Percentiles rank a stretch among this genome's conserved stretches.
Conservation (phyloP, 768 basidiomycete species). For the Lanmaoa rubissima region DNA sequence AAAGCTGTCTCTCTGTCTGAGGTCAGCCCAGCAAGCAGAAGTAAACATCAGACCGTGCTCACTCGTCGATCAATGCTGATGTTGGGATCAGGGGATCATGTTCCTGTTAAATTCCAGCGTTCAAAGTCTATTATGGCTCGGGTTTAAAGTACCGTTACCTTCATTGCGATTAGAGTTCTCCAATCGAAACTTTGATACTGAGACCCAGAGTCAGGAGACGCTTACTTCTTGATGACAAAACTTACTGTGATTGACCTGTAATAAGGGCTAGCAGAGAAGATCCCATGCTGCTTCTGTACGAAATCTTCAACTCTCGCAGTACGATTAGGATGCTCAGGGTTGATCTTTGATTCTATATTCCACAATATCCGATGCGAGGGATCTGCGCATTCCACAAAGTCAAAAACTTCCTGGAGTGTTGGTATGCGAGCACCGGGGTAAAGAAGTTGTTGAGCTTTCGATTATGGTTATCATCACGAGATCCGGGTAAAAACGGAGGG, state of each 20-base stretch:
- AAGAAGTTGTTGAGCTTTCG: slow-evolving; percentile 56
- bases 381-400: slow-evolving; percentile 74
- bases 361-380: slow-evolving; percentile 57
- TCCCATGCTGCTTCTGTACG: slow-evolving; percentile 56
- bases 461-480: neutral
- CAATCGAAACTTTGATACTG: slow-evolving; percentile 85
- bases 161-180: slow-evolving; percentile 73
- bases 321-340: slow-evolving; percentile 49
- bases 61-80: slow-evolving; percentile 69
- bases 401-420: slow-evolving; percentile 71
- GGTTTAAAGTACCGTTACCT: slow-evolving; percentile 35
- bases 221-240: neutral
- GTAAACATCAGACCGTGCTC: slow-evolving; percentile 20
- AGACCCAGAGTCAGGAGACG: neutral
- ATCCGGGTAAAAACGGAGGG: neutral
- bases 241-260: slow-evolving; percentile 60
- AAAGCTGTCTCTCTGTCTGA: slow-evolving; percentile 39
- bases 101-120: slow-evolving; percentile 34
- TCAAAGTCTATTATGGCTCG: neutral
- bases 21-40: neutral
- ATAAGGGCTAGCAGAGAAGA: slow-evolving; percentile 61
- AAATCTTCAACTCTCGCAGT: slow-evolving; percentile 59
- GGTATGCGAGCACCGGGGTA: slow-evolving; percentile 72
- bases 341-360: slow-evolving; percentile 81
- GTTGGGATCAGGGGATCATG: slow-evolving; percentile 55